Evolutionary conservation across 768 basidiomycete genomes (phyloP).

Genomic region (Rhizopogon sp.): DNA sequence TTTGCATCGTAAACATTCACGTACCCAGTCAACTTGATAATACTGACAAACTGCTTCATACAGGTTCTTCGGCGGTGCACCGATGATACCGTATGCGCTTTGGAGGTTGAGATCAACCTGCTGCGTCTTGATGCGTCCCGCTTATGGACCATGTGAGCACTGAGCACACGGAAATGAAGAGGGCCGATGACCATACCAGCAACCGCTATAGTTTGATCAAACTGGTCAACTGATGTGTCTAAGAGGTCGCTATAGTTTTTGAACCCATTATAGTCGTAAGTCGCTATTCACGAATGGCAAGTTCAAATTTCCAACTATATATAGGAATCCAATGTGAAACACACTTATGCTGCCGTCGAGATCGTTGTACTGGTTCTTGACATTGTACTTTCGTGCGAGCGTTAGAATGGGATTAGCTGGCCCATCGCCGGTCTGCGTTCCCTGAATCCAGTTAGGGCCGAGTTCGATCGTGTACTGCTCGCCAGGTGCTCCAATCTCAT

Average conservation of each 20-base stretch:
- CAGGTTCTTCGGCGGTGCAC: slow-evolving; percentile 37
- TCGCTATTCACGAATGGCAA: slow-evolving; percentile 31
- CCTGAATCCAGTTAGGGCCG: slow-evolving; percentile 62
- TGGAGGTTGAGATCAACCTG: slow-evolving; percentile 51
- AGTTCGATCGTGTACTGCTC: slow-evolving; percentile 44
- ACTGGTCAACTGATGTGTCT: slow-evolving; percentile 34
- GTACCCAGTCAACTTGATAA: slow-evolving; percentile 39
- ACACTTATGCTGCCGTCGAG: slow-evolving; percentile 40
- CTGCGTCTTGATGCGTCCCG: slow-evolving; percentile 36
- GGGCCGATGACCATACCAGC: slow-evolving; percentile 35
- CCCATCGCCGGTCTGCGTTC: slow-evolving; percentile 42
- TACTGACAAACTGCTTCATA: slow-evolving; percentile 55
- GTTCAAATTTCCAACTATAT: background rate
- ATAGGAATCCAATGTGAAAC: slow-evolving; percentile 12
- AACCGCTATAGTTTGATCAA: slow-evolving; percentile 33
- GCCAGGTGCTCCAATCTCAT: slow-evolving; percentile 35
- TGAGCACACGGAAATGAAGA: background rate
- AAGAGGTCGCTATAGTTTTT: slow-evolving; percentile 45
- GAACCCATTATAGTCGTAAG: slow-evolving; percentile 47
- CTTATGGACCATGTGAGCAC: slow-evolving; percentile 19
- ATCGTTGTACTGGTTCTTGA: slow-evolving; percentile 42
- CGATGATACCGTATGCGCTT: slow-evolving; percentile 49
- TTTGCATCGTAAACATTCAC: background rate
- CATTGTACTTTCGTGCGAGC: slow-evolving; percentile 50
- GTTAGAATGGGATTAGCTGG: slow-evolving; percentile 55